Evolutionary conservation across 495 filamentous ascomycete species (phyloP), one percentile per base, ranked within the genome.

Genomic region (Penicillium bovifimosum): DNA sequence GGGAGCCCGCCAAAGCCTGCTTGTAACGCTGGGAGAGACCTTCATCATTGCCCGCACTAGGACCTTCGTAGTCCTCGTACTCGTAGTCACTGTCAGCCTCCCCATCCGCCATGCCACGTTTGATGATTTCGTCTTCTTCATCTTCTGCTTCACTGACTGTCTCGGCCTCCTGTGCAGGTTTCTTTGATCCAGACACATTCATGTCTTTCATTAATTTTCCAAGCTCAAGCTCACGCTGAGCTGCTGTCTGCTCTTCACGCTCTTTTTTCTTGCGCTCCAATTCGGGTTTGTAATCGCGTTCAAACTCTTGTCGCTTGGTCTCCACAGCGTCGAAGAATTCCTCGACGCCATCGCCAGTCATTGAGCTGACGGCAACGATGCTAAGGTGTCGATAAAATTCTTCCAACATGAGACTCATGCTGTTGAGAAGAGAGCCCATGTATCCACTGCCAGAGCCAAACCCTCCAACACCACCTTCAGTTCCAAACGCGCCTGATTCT

Each of bases 361-460:
- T 91, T 16, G 91, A 87, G 54, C 88, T 93, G 9, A 99, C 93
- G 5, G 86, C 90, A 1, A 97, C 91, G 14, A 99, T 83, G 65
- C 82, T 92, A 9, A 99, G 74, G 61, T 96, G 90, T 9, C 85
- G 79, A 65, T 99, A 99, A 65, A 99, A 99, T 67, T 99, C 93
- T 58, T 99, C 95, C 18, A 99, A 74, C 85, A 99, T 88, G 53
- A 97, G 70, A 62, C 87, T 93, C 93, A 99, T 99, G 64, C 88
- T 93, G 74, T 96, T 97, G 14, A 97, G 75, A 43, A 97, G 70
- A 47, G 86, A 90, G n/a, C 88, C 86, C 93, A 99, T 96, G 67
- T 99, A 99, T 27, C 93, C 93, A 58, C 87, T 92, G 1, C 92
- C 90, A 9, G 78, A 76, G 8, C 84, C 84, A 24, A 81, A 69